Evolutionary conservation across 768 basidiomycete species (phyloP).

Genomic region (Astraeus odoratus): DNA sequence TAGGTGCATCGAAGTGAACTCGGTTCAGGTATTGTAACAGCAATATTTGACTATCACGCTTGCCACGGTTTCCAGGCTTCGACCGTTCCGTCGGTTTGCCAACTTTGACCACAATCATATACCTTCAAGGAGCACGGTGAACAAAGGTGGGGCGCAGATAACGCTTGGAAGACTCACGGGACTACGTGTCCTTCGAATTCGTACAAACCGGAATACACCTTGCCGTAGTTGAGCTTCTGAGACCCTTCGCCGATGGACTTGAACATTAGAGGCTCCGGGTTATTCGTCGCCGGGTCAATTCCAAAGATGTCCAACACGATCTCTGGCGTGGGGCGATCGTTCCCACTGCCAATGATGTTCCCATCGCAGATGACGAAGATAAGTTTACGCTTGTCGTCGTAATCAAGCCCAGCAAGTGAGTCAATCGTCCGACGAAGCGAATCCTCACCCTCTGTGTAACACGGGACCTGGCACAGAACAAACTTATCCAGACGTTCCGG

Average conservation of each 20-base stretch:
- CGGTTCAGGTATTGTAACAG: slow-evolving; percentile 63
- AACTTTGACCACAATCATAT: slow-evolving; percentile 58
- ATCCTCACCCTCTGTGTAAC: slow-evolving; percentile 69
- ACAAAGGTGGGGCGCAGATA: not conserved
- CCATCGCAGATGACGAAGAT: slow-evolving; percentile 64
- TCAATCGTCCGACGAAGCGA: slow-evolving; percentile 63
- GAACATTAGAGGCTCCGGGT: slow-evolving; percentile 61
- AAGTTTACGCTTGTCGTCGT: slow-evolving; percentile 66
- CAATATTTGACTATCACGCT: slow-evolving; percentile 62
- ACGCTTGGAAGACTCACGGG: slow-evolving; percentile 34
- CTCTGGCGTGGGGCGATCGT: slow-evolving; percentile 58
- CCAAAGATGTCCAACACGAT: slow-evolving; percentile 64
- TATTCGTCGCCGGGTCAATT: slow-evolving; percentile 54
- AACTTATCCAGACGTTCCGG: slow-evolving; percentile 68
- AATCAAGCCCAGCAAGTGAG: slow-evolving; percentile 55
- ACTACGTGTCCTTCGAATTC: slow-evolving; percentile 69
- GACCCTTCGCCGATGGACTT: slow-evolving; percentile 64
- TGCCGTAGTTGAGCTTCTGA: slow-evolving; percentile 62
- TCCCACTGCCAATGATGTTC: slow-evolving; percentile 65
- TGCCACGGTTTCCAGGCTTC: slow-evolving; percentile 61
- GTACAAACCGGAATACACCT: slow-evolving; percentile 64
- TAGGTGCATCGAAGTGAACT: slow-evolving; percentile 62
- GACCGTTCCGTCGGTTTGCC: slow-evolving; percentile 62
- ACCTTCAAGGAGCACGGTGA: slow-evolving; percentile 28
- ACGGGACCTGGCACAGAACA: slow-evolving; percentile 60